phyloP scores from a whole-genome alignment of 2,329 filamentous ascomycete species.

The Phyllachora maydis region DNA sequence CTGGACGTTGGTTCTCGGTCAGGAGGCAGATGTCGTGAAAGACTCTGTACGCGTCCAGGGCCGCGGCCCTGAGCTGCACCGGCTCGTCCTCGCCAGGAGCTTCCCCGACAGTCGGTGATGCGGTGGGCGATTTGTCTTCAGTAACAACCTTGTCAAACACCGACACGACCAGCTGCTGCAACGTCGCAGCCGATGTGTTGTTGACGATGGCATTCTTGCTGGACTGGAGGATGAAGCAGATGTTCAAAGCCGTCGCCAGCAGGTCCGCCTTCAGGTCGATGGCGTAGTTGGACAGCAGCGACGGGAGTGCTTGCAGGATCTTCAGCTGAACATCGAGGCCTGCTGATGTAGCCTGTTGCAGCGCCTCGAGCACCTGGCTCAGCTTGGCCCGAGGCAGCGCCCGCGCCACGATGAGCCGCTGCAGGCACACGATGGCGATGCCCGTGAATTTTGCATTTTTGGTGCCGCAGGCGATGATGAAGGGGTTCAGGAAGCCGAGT shows the following conservation, averaged over 20 bases:
- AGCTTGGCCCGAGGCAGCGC: slow-evolving; percentile 63
- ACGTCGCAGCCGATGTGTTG: slow-evolving; percentile 86
- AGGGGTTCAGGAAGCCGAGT: slow-evolving; percentile 75
- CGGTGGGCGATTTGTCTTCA: slow-evolving; percentile 40
- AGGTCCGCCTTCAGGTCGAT: slow-evolving; percentile 62
- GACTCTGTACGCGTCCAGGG: slow-evolving; percentile 70
- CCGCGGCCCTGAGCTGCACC: slow-evolving; percentile 50
- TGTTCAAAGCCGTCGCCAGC: slow-evolving; percentile 64
- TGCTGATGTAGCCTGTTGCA: slow-evolving; percentile 68
- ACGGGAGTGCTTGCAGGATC: slow-evolving; percentile 79
- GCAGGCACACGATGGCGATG: slow-evolving; percentile 73
- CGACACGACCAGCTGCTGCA: slow-evolving; percentile 81
- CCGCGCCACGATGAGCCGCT: slow-evolving; percentile 66
- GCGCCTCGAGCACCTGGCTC: slow-evolving; percentile 69
- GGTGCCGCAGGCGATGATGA: slow-evolving; percentile 79
- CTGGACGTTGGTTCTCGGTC: slow-evolving; percentile 64
- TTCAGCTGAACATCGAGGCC: slow-evolving; percentile 84
- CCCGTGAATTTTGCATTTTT: slow-evolving; percentile 79
- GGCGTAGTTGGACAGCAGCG: slow-evolving; percentile 77
- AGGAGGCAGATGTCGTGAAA: slow-evolving; percentile 81
- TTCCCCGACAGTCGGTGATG: slow-evolving; percentile 36
- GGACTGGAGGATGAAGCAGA: slow-evolving; percentile 77
- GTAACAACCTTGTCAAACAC: slow-evolving; percentile 79
- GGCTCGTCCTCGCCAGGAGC: slow-evolving; percentile 44
- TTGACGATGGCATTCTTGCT: slow-evolving; percentile 89